phyloP scores from a whole-genome alignment of 768 basidiomycete genomes.

The Pleurotus sapidus region DNA sequence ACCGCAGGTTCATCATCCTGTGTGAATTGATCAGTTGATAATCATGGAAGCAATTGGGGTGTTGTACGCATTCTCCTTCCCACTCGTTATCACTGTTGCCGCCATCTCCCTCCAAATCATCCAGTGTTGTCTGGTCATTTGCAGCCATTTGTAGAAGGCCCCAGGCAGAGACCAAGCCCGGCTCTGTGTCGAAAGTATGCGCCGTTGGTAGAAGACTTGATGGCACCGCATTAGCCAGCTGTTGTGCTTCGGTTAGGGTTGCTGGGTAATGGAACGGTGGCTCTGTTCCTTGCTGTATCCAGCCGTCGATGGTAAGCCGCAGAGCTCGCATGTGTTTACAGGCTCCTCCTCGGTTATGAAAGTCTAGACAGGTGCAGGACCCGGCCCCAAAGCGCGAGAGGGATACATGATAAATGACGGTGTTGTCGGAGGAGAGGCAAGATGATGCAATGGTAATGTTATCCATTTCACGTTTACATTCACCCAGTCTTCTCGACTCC shows the following conservation, averaged over 20 bases:
- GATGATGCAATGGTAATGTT: not conserved
- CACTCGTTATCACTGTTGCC: too few species aligned
- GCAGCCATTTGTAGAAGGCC: not conserved
- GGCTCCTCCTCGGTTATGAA: conserved; percentile 13
- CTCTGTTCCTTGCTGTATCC: not conserved
- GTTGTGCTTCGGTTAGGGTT: not conserved
- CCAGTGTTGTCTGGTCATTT: not conserved
- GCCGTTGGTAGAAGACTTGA: not conserved
- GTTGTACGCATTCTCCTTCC: not conserved
- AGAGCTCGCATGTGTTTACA: conserved; percentile 16
- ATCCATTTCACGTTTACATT: not conserved
- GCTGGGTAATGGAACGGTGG: not conserved
- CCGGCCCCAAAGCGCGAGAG: not conserved
- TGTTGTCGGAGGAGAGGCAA: conserved; percentile 3
- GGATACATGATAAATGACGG: not conserved
- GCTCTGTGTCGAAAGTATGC: not conserved
- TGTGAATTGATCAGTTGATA: not conserved
- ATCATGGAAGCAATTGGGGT: not conserved
- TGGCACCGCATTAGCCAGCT: not conserved
- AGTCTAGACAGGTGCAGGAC: conserved; percentile 12
- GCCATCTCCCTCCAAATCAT: not conserved
- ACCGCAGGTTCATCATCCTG: not conserved
- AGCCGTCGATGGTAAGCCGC: not conserved
- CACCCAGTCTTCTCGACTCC: not conserved
- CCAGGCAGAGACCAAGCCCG: not conserved